These are phyloP conservation scores for Gossypium herbaceum DNA, from an alignment of 345 rosid species.

Conservation along the genomic window DNA sequence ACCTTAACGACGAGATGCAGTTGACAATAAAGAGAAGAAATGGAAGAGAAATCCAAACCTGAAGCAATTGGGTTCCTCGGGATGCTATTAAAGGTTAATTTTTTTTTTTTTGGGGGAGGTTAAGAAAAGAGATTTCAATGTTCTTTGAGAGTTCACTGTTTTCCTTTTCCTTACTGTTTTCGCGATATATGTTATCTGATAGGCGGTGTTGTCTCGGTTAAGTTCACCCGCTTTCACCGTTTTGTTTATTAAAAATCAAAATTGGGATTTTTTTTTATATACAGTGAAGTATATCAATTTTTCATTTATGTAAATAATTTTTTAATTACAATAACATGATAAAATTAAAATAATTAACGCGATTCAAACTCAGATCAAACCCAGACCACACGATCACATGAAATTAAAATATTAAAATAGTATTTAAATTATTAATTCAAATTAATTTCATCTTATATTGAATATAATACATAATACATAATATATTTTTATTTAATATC, in stretches of 20 bases:
- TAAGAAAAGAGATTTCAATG: background rate
- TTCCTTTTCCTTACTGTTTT: background rate
- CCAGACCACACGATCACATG: accelerated
- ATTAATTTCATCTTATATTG: no score
- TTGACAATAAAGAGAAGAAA: background rate
- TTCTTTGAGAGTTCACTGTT: background rate
- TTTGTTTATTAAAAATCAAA: no score
- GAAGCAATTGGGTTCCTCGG: background rate
- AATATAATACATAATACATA: no score
- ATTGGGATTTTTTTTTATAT: no score
- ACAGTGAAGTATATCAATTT: no score
- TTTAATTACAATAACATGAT: no score
- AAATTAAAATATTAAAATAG: no score
- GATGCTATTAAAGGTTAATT: background rate
- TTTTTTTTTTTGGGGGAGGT: background rate
- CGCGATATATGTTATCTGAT: background rate
- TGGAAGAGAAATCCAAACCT: background rate
- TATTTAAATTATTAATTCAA: no score
- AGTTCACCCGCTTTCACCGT: no score
- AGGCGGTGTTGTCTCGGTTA: background rate
- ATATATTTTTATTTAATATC: no score
- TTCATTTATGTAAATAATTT: no score
- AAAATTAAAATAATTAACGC: accelerated
- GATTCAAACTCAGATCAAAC: accelerated
- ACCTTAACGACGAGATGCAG: background rate